A percentile compares a stretch with the other conserved stretches of the same genome.
Evolutionary conservation across 169 alveolate genomes (phyloP).

Genomic region (Plasmodium falciparum): DNA sequence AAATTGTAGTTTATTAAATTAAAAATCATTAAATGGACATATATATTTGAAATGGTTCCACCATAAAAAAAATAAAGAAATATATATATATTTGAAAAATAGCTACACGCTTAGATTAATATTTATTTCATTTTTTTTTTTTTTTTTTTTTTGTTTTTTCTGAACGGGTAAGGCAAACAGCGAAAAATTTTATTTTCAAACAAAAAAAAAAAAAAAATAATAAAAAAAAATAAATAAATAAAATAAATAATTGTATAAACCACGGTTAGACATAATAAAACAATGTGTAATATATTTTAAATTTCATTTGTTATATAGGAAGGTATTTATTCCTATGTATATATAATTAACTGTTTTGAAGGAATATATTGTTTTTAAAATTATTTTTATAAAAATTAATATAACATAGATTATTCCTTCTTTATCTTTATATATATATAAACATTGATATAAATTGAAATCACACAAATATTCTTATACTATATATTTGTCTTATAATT

Average conservation of each 20-base stretch:
- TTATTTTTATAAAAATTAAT: background rate
- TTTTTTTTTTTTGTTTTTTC: background rate
- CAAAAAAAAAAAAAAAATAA: constrained; percentile 6
- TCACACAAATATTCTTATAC: no score
- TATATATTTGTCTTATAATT: no score
- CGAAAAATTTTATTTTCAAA: background rate
- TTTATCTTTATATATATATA: constrained; percentile 1
- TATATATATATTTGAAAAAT: background rate
- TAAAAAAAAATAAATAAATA: no score
- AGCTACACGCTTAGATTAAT: no score
- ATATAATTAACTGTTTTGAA: constrained; percentile 11
- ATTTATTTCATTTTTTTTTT: no score
- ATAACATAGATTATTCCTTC: constrained; percentile 1
- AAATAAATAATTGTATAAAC: no score
- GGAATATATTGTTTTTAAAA: constrained; percentile 3
- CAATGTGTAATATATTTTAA: background rate
- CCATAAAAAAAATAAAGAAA: background rate
- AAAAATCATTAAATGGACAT: no score
- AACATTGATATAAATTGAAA: no score
- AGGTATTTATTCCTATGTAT: constrained; percentile 6
- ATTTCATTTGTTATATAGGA: background rate
- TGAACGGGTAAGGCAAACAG: constrained; percentile 6
- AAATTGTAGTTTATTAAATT: no score
- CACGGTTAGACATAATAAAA: no score
- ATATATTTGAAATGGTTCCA: no score